Base-by-base conservation (phyloP, 345 rosid species). In the Jatropha curcas region DNA sequence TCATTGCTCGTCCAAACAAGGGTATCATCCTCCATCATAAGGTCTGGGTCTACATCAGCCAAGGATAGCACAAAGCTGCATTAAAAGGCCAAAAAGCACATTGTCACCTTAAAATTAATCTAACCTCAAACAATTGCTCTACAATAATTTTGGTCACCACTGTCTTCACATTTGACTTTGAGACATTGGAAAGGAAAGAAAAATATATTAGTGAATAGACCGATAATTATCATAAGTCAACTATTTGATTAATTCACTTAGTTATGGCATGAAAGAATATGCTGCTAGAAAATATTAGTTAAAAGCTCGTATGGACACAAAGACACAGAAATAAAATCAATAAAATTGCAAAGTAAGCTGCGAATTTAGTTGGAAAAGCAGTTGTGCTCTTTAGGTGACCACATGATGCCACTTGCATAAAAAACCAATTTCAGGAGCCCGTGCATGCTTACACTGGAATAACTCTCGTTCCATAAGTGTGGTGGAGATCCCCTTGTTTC, bases 21-120 rank as follows among this genome's bases (percentile, higher is more conserved):
- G 86, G 97, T 91, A 76, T 90, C 98, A 68, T 93, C 99, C 82
- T 95, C 98, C 98, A 95, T 91, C 97, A 89, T 86, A 72, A 92
- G 98, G 70, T 77, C 79, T 60, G 91, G 85, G 67, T 95, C 99
- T 76, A 93, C 96, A 81, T 95, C 99, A 51, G 97, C 97, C 81
- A 95, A 83, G 17, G 98, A 95, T 65, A 95, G 85, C 80, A 95
- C 93, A 83, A 92, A 95, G 81, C 98, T 95, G 87, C 71, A 78
- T 68, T 45, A 68, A 2, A 33, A 50, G 39, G 35, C 25, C 52
- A 48, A 13, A 37, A 73, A 13, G 25, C 34, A 37, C 4, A 61
- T 16, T 61, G 45, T 31, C n/a, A 43, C 55, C 37, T 65, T 17
- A 48, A 50, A 17, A 46, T 27, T 8, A 34, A 46, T 28, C n/a